Evolutionary conservation across 257 asterid species (phyloP).

Genomic region (Gentiana macrophylla): DNA sequence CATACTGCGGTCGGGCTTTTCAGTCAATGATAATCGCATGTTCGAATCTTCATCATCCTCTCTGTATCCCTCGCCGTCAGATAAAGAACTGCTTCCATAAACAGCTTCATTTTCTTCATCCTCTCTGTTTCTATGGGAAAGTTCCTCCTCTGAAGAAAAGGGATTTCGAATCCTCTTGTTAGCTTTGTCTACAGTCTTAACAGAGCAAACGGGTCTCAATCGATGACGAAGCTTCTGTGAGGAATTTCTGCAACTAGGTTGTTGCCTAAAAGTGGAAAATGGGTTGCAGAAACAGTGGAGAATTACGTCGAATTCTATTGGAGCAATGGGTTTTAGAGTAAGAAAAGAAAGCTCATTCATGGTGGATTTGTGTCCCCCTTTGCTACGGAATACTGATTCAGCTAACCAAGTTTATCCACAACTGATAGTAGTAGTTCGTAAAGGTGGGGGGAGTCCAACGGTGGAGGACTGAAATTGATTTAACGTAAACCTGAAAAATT

Average conservation of each 20-base stretch:
- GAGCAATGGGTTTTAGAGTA: slow-evolving; percentile 2
- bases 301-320: not conserved
- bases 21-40: slow-evolving; percentile 50
- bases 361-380: not conserved
- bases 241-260: slow-evolving; percentile 4
- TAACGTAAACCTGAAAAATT: too few species aligned
- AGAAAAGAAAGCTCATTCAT: slow-evolving; percentile 9
- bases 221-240: not conserved
- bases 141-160: not conserved
- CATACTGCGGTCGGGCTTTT: slow-evolving; percentile 71
- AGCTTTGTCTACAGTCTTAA: not conserved
- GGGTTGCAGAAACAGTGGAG: not conserved
- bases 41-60: slow-evolving; percentile 37
- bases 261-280: not conserved
- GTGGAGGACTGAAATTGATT: too few species aligned
- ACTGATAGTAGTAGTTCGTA: too few species aligned
- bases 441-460: too few species aligned
- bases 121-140: not conserved
- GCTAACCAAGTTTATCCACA: too few species aligned
- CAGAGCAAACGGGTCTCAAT: not conserved
- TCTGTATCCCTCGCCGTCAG: slow-evolving; percentile 13
- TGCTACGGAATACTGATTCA: too few species aligned
- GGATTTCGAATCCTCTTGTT: not conserved
- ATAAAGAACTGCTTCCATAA: slow-evolving; percentile 14
- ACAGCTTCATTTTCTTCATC: slow-evolving; percentile 8